Base-by-base conservation (phyloP, 257 asterid species). In the Cruciata laevipes region DNA sequence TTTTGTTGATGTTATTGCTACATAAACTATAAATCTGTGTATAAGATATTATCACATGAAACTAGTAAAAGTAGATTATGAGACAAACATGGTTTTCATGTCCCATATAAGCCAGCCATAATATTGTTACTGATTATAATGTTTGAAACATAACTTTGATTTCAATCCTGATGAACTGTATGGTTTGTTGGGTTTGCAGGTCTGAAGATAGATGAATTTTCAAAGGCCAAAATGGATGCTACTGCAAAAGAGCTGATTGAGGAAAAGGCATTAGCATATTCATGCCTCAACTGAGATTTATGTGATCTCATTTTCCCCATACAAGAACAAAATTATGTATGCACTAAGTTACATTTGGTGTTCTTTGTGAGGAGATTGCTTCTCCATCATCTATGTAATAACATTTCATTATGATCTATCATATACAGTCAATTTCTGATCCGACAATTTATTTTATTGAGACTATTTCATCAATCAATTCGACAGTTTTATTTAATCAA, bases 171-270 rank as follows among this genome's bases (percentile, higher is more conserved):
- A 24, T 47, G 44, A 6, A 38, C 18, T 23, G 6, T 14, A 2
- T 51, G 11, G n/a, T 8, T 59, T 2, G 5, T 6, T 69, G 64
- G 64, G 10, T n/a, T 42, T 57, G 65, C 74, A 91, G 97, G 91
- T 72, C 69, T 91, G 1, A 78, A 83, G 74, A 85, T 88, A 21
- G 88, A 85, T 52, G 91, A 83, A 55, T 79, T 85, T 68, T 91
- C 96, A 0, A 91, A 83, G 85, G 85, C 63, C 75, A 88, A 85
- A 75, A 85, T 91, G 91, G 93, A 86, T 14, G 84, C 82, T 9
- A 75, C 82, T 6, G 88, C 93, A 7, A 73, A 75, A 23, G 97
- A 91, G 76, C 79, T 91, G 83, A 61, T 68, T 11, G 97, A 84
- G 71, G 97, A 91, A 75, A 86, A 82, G 64, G 25, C 85, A 63